Evolutionary conservation across 2,329 filamentous ascomycete species (phyloP).

Genomic region (Fusarium xylarioides): DNA sequence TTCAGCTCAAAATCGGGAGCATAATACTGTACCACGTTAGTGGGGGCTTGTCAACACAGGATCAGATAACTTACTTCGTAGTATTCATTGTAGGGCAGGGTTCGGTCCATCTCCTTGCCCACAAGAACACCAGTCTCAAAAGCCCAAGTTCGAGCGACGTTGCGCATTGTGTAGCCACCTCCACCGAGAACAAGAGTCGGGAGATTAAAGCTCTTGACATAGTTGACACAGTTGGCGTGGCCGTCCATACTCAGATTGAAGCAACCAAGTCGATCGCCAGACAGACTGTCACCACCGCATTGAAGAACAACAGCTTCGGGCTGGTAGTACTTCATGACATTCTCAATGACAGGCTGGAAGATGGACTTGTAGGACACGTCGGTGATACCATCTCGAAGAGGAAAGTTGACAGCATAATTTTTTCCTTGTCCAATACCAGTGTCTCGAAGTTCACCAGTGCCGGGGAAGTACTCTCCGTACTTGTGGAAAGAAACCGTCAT

Average conservation of each 20-base stretch:
- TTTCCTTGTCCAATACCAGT: constrained; percentile 89
- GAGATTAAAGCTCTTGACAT: constrained; percentile 84
- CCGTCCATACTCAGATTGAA: constrained; percentile 98
- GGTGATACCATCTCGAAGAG: constrained; percentile 90
- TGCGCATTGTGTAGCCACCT: constrained; percentile 96
- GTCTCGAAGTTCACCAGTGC: constrained; percentile 86
- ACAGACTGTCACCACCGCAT: constrained; percentile 94
- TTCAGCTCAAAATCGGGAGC: constrained; percentile 90
- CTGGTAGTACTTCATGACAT: constrained; percentile 86
- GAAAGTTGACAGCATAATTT: constrained; percentile 91
- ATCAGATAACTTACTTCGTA: constrained; percentile 70
- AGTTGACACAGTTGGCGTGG: constrained; percentile 93
- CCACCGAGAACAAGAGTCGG: constrained; percentile 94
- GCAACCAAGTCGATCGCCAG: constrained; percentile 91
- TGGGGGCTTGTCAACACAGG: neutral
- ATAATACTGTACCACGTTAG: constrained; percentile 74
- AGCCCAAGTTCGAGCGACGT: constrained; percentile 96
- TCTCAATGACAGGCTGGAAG: constrained; percentile 88
- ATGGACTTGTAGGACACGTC: constrained; percentile 89
- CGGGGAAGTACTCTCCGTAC: constrained; percentile 95
- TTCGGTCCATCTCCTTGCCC: constrained; percentile 79
- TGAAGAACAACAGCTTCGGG: constrained; percentile 94
- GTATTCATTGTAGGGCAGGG: constrained; percentile 96
- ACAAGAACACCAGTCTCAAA: constrained; percentile 94
- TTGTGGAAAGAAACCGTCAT: constrained; percentile 97